These are phyloP conservation scores for Acanthamoeba healyi DNA, from an alignment of 208 protist species.

Conservation along the genomic window DNA sequence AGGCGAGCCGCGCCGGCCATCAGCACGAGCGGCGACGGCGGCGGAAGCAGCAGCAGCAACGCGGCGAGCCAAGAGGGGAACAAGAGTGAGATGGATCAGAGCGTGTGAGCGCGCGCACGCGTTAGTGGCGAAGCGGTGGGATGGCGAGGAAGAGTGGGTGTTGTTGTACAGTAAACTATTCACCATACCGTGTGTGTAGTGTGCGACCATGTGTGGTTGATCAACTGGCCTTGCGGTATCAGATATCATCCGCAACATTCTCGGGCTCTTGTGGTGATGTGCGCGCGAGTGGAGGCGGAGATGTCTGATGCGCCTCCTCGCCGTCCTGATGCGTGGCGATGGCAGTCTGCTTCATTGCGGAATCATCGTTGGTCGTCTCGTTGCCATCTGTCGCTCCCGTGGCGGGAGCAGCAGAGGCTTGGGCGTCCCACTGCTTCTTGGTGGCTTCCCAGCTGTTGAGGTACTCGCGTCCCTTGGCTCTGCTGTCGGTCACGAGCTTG, in stretches of 20 bases:
- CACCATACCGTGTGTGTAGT: background rate
- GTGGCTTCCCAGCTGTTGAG: background rate
- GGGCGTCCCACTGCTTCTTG: background rate
- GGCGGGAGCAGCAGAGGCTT: background rate
- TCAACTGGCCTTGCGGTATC: too few species aligned
- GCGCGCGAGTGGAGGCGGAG: too few species aligned
- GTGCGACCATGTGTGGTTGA: background rate
- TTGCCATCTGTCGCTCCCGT: too few species aligned
- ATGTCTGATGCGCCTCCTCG: too few species aligned
- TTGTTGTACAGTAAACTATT: background rate
- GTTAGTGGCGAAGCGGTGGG: too few species aligned
- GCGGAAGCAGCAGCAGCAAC: background rate
- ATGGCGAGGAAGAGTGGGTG: too few species aligned
- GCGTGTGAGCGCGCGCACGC: background rate
- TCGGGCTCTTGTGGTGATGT: too few species aligned
- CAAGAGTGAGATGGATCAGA: constrained; percentile 9
- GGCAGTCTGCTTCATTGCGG: too few species aligned
- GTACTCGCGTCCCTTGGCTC: constrained; percentile 2
- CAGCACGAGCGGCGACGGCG: background rate
- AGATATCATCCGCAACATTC: too few species aligned
- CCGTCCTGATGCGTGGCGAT: background rate
- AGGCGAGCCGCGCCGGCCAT: background rate
- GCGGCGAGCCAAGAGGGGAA: background rate
- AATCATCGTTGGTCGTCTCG: too few species aligned
- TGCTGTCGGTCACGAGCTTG: constrained; percentile 39